phyloP scores from a whole-genome alignment of 192 early-diverging fungal genomes.

The Umbelopsis ramanniana region DNA sequence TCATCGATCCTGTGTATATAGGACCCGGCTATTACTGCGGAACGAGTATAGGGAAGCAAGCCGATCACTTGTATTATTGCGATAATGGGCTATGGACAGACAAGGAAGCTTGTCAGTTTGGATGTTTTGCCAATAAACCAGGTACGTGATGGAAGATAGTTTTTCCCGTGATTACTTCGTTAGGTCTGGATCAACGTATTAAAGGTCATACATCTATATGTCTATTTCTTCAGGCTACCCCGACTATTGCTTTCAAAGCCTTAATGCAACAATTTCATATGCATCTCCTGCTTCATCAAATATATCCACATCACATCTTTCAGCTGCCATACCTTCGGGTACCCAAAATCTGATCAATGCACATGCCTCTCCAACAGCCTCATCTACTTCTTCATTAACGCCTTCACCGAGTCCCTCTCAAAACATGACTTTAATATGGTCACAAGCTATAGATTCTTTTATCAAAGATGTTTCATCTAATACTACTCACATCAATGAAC shows the following conservation, averaged over 20 bases:
- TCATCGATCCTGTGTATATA: not conserved
- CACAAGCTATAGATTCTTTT: constrained; percentile 3
- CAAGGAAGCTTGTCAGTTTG: constrained; percentile 10
- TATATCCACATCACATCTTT: not conserved
- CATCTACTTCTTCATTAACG: not conserved
- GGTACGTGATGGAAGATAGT: not conserved
- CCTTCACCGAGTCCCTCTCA: not conserved
- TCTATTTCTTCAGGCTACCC: not conserved
- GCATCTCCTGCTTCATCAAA: not conserved
- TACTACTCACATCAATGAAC: not conserved
- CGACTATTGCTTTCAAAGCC: constrained; percentile 12
- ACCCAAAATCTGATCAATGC: not conserved
- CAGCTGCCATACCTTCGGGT: not conserved
- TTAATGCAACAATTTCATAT: not conserved
- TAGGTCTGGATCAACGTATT: not conserved
- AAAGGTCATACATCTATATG: not conserved
- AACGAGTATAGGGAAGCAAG: not conserved
- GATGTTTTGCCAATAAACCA: constrained; percentile 2
- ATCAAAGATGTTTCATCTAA: not conserved
- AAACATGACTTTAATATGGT: not conserved
- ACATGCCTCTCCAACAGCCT: not conserved
- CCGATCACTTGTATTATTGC: constrained; percentile 17
- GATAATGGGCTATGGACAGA: not conserved
- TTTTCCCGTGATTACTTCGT: not conserved
- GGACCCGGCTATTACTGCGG: constrained; percentile 19